Evolutionary conservation across 148 eudicot species (phyloP).

Genomic region (Chenopodium formosanum): DNA sequence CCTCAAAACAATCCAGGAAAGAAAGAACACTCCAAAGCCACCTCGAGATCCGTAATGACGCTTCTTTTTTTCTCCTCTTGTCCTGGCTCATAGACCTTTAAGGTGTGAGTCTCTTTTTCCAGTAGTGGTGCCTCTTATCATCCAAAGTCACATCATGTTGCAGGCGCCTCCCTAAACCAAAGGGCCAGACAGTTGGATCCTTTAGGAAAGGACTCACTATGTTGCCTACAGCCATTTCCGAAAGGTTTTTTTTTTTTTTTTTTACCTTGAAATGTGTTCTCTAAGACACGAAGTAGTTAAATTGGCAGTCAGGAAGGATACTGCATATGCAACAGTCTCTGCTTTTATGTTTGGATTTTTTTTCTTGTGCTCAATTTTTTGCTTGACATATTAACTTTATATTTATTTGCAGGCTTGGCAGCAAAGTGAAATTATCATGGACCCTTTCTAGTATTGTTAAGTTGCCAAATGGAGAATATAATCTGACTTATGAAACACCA

Average conservation of each 20-base stretch:
- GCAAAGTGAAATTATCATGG: conserved; percentile 75
- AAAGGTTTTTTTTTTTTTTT: conserved; percentile 39
- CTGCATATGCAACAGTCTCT: neutral
- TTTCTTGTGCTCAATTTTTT: neutral
- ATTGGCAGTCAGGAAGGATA: neutral
- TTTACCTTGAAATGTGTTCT: neutral
- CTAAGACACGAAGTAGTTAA: neutral
- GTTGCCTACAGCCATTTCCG: conserved; percentile 74
- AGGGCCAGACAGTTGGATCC: conserved; percentile 93
- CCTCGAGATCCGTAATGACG: conserved; percentile 67
- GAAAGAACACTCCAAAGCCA: conserved; percentile 41
- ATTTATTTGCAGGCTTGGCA: conserved; percentile 53
- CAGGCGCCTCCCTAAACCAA: conserved; percentile 80
- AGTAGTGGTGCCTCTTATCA: neutral
- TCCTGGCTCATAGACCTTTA: neutral
- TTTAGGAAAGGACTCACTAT: conserved; percentile 69
- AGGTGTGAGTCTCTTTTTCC: neutral
- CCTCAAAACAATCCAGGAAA: conserved; percentile 60
- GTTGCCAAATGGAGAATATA: conserved; percentile 51
- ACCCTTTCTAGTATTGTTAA: conserved; percentile 53
- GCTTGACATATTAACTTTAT: neutral
- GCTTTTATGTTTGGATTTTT: neutral
- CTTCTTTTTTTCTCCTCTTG: neutral
- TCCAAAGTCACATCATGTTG: conserved; percentile 18
- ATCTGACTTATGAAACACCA: conserved; percentile 72